Percentiles rank a stretch among this genome's conserved stretches.
Evolutionary conservation across 768 basidiomycete genomes (phyloP).

Genomic region (Boletus rex-veris): DNA sequence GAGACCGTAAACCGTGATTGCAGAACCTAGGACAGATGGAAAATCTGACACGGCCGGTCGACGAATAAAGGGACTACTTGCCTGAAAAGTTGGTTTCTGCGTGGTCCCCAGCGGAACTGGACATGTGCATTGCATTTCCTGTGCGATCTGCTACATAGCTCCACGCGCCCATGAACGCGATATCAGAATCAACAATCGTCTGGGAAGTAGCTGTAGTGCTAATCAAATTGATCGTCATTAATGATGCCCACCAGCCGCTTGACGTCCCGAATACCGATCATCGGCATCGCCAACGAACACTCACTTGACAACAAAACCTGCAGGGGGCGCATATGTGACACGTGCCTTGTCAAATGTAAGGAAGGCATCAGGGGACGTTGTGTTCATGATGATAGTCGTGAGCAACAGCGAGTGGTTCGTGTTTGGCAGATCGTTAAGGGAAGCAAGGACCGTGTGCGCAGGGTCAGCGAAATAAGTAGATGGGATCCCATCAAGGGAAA

Average conservation of each 20-base stretch:
- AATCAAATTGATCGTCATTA: slow-evolving; percentile 22
- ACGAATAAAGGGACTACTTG: slow-evolving; percentile 25
- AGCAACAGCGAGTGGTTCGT: slow-evolving; percentile 54
- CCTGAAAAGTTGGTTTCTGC: slow-evolving; percentile 46
- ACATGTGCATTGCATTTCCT: slow-evolving; percentile 31
- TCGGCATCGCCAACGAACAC: slow-evolving; percentile 12
- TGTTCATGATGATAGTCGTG: slow-evolving; percentile 40
- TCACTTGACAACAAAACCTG: slow-evolving; percentile 33
- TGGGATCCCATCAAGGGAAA: slow-evolving; percentile 50
- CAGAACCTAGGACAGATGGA: slow-evolving; percentile 44
- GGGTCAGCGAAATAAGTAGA: slow-evolving; percentile 25
- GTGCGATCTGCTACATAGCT: slow-evolving; percentile 33
- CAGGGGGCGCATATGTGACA: slow-evolving; percentile 40
- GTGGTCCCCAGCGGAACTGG: slow-evolving; percentile 43
- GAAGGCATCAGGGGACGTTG: slow-evolving; percentile 33
- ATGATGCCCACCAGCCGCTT: slow-evolving; percentile 10
- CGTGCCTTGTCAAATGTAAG: slow-evolving; percentile 58
- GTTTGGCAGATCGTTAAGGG: slow-evolving; percentile 45
- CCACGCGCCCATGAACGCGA: slow-evolving; percentile 60
- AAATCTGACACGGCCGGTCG: background rate
- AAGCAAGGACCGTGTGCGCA: slow-evolving; percentile 43
- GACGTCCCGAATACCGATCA: slow-evolving; percentile 2
- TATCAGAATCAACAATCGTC: slow-evolving; percentile 41
- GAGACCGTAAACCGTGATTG: slow-evolving; percentile 57
- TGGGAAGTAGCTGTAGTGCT: slow-evolving; percentile 37